Evolutionary conservation across 1,139 yeast genomes (phyloP).

Genomic region (Waltiozyma sp.): DNA sequence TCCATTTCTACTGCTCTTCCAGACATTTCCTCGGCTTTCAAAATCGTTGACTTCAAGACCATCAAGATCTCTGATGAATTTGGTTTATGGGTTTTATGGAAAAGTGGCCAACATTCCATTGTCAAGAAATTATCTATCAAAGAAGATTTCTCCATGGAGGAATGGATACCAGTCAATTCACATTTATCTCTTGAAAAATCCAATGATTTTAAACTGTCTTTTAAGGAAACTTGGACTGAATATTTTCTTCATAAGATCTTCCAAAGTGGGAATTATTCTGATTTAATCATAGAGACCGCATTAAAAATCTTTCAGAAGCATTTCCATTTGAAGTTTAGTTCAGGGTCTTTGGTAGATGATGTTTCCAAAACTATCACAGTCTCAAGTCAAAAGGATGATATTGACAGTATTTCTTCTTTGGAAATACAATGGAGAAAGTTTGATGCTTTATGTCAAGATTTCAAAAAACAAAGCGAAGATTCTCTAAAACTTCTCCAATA

Average conservation of each 20-base stretch:
- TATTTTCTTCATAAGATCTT: slow-evolving; percentile 34
- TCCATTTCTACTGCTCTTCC: slow-evolving; percentile 19
- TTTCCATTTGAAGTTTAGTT: slow-evolving; percentile 11
- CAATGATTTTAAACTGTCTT: slow-evolving; percentile 3
- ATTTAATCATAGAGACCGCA: slow-evolving; percentile 32
- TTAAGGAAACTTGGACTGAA: slow-evolving; percentile 20
- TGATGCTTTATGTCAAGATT: slow-evolving; percentile 55
- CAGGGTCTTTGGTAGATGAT: slow-evolving; percentile 18
- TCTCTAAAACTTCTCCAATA: slow-evolving; percentile 30
- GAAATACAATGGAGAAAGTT: slow-evolving; percentile 47
- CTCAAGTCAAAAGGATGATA: slow-evolving; percentile 12
- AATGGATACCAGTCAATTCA: slow-evolving; percentile 10
- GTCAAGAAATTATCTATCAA: slow-evolving; percentile 26
- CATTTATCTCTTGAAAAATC: neutral
- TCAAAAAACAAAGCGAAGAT: slow-evolving; percentile 48
- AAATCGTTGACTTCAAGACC: slow-evolving; percentile 26
- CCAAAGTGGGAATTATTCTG: slow-evolving; percentile 37
- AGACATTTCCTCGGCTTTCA: slow-evolving; percentile 37
- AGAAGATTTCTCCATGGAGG: slow-evolving; percentile 12
- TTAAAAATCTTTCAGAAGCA: slow-evolving; percentile 25
- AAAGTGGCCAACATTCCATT: slow-evolving; percentile 47
- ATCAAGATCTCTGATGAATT: slow-evolving; percentile 12
- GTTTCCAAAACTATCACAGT: slow-evolving; percentile 23
- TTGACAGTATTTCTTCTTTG: slow-evolving; percentile 20
- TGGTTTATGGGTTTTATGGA: slow-evolving; percentile 41